phyloP scores from a whole-genome alignment of 768 basidiomycete genomes.

The Boletus sp. region DNA sequence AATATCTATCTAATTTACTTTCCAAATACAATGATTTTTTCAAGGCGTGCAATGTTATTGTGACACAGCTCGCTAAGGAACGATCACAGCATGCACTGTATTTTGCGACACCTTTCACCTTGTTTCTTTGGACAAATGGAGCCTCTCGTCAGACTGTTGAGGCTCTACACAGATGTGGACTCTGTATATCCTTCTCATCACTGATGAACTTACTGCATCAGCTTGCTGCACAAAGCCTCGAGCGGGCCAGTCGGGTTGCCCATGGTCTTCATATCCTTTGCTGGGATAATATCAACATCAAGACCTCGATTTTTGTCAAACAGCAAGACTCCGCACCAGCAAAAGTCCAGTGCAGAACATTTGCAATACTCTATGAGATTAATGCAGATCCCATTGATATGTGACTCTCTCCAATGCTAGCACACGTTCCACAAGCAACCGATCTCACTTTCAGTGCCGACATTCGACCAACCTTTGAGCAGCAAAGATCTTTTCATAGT shows the following conservation, averaged over 20 bases:
- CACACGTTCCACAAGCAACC: background rate
- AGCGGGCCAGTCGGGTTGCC: background rate
- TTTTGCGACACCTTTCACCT: no score
- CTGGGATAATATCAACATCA: constrained; percentile 32
- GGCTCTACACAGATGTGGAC: no score
- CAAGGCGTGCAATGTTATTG: no score
- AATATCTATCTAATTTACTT: no score
- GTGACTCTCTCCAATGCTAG: background rate
- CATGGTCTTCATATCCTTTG: constrained; percentile 2
- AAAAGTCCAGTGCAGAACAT: background rate
- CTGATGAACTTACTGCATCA: no score
- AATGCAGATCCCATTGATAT: background rate
- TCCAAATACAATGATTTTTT: no score
- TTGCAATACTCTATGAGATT: background rate
- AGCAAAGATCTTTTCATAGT: background rate
- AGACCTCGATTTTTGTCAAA: constrained; percentile 32
- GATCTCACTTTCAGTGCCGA: background rate
- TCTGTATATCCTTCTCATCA: no score
- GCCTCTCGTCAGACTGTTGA: no score
- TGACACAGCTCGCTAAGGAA: no score
- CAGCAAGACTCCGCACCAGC: background rate
- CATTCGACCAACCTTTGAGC: background rate
- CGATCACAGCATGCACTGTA: no score
- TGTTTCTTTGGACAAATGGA: no score
- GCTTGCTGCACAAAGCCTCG: background rate